A percentile compares a stretch with the other conserved stretches of the same genome.
phyloP scores from a whole-genome alignment of 306 rosid species.

The Trifolium dubium region DNA sequence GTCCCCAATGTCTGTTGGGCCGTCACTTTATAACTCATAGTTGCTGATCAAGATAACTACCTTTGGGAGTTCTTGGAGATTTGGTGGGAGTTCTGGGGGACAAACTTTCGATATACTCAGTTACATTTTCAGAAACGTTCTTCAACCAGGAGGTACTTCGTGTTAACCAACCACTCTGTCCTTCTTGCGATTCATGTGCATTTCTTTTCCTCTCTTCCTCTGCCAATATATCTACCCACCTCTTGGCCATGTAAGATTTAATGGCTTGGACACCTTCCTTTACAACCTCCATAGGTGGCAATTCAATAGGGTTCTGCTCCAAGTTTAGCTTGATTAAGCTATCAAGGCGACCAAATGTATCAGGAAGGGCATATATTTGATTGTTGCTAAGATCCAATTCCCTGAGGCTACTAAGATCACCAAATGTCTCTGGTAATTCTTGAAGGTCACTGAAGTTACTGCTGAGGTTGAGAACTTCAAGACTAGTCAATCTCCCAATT shows the following conservation, averaged over 20 bases:
- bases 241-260: conserved; percentile 74
- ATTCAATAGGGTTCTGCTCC: conserved; percentile 84
- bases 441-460: conserved; percentile 83
- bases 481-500: conserved; percentile 68
- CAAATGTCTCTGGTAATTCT: conserved; percentile 84
- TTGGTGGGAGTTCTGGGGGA: conserved; percentile 53
- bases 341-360: conserved; percentile 88
- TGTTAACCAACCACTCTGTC: conserved; percentile 72
- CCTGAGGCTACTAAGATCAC: conserved; percentile 79
- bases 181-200: conserved; percentile 53
- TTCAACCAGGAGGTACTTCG: conserved; percentile 92
- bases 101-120: conserved; percentile 52
- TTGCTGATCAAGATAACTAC: conserved; percentile 80
- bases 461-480: conserved; percentile 69
- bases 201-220: conserved; percentile 78
- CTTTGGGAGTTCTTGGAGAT: conserved; percentile 61
- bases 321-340: conserved; percentile 75
- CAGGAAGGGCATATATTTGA: conserved; percentile 87
- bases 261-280: conserved; percentile 73
- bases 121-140: conserved; percentile 63
- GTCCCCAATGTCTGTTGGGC: background rate
- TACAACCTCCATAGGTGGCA: conserved; percentile 80
- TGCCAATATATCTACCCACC: conserved; percentile 75
- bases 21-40: conserved; percentile 57
- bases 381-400: conserved; percentile 96